These are phyloP conservation scores for Kwoniella sp. DNA, from an alignment of 768 basidiomycete species.

Conservation along the genomic window DNA sequence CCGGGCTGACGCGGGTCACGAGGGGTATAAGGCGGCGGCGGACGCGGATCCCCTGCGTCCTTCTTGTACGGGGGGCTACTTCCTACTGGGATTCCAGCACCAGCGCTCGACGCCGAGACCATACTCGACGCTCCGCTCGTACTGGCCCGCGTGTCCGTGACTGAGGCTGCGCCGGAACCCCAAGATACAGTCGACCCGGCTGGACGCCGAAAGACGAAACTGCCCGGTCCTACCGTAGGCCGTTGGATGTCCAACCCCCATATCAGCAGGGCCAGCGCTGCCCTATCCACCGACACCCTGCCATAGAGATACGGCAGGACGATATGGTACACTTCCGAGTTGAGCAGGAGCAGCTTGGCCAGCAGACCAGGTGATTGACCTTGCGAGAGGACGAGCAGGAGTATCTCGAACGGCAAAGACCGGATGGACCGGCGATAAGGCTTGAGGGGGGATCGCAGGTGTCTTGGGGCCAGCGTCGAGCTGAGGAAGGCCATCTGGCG, in stretches of 20 bases:
- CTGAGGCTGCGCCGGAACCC: no score
- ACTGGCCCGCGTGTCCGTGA: neutral
- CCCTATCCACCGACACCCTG: neutral
- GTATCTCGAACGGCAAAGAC: slow-evolving; percentile 4
- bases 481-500: slow-evolving; percentile 8
- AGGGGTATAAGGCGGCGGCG: no score
- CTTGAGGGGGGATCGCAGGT: neutral
- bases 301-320: slow-evolving; percentile 4
- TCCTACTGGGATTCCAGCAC: neutral
- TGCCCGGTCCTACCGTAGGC: slow-evolving; percentile 2
- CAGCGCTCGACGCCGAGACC: neutral
- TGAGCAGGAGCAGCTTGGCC: slow-evolving; percentile 4
- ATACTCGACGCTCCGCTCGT: neutral
- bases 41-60: no score
- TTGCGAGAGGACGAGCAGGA: slow-evolving; percentile 1
- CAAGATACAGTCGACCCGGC: neutral
- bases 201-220: slow-evolving; percentile 5
- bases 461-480: neutral
- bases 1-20: neutral
- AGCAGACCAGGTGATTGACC: neutral
- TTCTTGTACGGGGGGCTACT: neutral
- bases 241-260: neutral
- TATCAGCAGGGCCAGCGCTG: neutral
- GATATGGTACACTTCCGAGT: slow-evolving; percentile 3
- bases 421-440: slow-evolving; percentile 4